Percentiles rank a stretch among this genome's conserved stretches.
phyloP scores from a whole-genome alignment of 2,329 filamentous ascomycete genomes.

The Ilyonectria destructans region DNA sequence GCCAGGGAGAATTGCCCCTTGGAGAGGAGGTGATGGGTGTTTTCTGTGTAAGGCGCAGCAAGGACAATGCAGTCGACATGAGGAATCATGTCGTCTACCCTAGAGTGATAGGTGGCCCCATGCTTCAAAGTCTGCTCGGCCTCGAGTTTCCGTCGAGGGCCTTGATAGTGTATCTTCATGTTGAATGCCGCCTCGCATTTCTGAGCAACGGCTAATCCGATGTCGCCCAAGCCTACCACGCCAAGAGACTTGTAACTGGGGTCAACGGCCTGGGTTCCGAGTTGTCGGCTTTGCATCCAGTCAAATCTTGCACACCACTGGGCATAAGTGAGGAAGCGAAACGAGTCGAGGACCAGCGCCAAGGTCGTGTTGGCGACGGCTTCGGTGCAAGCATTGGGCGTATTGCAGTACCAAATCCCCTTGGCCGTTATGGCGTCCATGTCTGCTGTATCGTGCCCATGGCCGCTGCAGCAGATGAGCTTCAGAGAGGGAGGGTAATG shows the following conservation, averaged over 20 bases:
- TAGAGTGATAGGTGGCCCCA: slow-evolving; percentile 19
- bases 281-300: slow-evolving; percentile 27
- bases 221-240: slow-evolving; percentile 30
- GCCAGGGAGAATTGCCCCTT: slow-evolving; percentile 16
- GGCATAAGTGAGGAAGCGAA: slow-evolving; percentile 25
- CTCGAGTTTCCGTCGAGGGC: slow-evolving; percentile 18
- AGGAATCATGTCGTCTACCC: slow-evolving; percentile 28
- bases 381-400: slow-evolving; percentile 32
- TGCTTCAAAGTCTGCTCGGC: slow-evolving; percentile 15
- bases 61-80: slow-evolving; percentile 35
- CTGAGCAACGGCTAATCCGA: slow-evolving; percentile 26
- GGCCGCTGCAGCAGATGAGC: slow-evolving; percentile 38
- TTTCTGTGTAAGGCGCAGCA: slow-evolving; percentile 38
- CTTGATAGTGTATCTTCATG: slow-evolving; percentile 29
- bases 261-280: slow-evolving; percentile 25
- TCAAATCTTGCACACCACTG: slow-evolving; percentile 35
- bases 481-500: slow-evolving; percentile 36
- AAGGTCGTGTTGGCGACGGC: slow-evolving; percentile 28
- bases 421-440: slow-evolving; percentile 27
- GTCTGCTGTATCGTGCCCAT: slow-evolving; percentile 34
- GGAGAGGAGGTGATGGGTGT: slow-evolving; percentile 37
- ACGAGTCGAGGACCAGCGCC: slow-evolving; percentile 28
- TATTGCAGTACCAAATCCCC: slow-evolving; percentile 34
- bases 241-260: slow-evolving; percentile 23
- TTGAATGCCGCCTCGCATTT: slow-evolving; percentile 31